Base-by-base conservation (phyloP, 2,329 filamentous ascomycete species). In the Venturia effusa region DNA sequence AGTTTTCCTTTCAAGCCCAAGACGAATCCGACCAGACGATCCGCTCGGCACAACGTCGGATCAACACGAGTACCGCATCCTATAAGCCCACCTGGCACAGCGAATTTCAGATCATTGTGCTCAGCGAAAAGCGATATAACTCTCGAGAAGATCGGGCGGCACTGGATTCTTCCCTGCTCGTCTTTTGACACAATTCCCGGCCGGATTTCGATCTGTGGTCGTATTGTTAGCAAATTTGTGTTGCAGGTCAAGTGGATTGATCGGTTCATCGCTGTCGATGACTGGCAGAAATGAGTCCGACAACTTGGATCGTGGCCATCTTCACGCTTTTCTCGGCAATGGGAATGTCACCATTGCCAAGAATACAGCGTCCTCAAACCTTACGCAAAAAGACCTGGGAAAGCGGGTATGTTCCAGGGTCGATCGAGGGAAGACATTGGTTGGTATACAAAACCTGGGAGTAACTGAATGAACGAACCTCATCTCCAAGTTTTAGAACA, bases 141-240 rank as follows among this genome's bases (percentile, higher is more conserved):
- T 70, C 93, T 86, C 75, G 90, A 95, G 84, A 92, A 96, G 76
- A 99, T 97, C 68, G 94, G 94, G 70, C 90, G 93, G 85, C 94
- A 97, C 80, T 95, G 90, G 66, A 97, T 90, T 73, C 91, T 88
- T 72, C 94, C 95, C 74, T 89, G 87, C 70, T 95, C 91, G 74
- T 97, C 93, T 76, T 94, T 92, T 67, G 90, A 93, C 68, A 99
- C 93, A 72, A 99, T 95, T 83, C 94, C 94, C n/a, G 94, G 94
- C 70, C 94, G 86, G 74, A 99, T 99, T 78, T 99, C 94, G 70
- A 99, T 96, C 24, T 43, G 40, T 17, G 40, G 39, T 43, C 17
- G 7, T 3, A 43, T 3, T 43, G 15, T 43, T 43, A 43, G 40
- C 40, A 43, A 6, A 43, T n/a, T 43, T 19, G 2, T 39, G 10